phyloP scores from a whole-genome alignment of 495 filamentous ascomycete species.

The Neurospora sp. region DNA sequence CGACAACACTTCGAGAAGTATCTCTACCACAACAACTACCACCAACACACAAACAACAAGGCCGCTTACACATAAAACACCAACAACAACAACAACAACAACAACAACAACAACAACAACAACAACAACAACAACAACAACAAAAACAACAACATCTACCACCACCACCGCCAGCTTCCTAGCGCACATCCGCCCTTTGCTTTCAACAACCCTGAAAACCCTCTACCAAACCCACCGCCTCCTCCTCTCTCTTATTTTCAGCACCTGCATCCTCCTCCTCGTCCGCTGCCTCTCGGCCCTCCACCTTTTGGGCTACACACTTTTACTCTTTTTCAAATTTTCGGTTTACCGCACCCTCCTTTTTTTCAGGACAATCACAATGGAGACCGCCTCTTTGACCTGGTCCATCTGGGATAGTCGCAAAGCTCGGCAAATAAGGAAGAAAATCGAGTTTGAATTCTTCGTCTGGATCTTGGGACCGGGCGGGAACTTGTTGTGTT shows the following conservation, averaged over 20 bases:
- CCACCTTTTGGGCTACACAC: not conserved
- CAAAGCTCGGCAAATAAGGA: constrained; percentile 20
- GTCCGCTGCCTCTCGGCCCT: not conserved
- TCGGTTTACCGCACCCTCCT: not conserved
- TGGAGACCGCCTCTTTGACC: not conserved
- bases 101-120: not conserved
- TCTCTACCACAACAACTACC: not conserved
- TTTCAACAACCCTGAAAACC: no score
- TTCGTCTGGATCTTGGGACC: constrained; percentile 32
- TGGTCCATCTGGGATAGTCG: constrained; percentile 24
- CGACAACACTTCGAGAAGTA: not conserved
- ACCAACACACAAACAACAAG: no score
- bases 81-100: not conserved
- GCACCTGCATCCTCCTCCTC: not conserved
- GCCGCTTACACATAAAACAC: no score
- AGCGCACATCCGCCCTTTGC: no score
- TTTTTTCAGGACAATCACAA: not conserved
- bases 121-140: not conserved
- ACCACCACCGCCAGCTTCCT: not conserved
- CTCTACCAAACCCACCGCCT: not conserved
- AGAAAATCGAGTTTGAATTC: constrained; percentile 35
- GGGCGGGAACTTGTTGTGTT: constrained; percentile 25
- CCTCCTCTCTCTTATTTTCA: not conserved
- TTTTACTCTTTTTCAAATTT: not conserved
- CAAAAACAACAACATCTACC: not conserved